Percentiles rank a stretch among this genome's conserved stretches.
Conservation (phyloP, 2,329 filamentous ascomycete genomes). For the Cordyceps cateniannulata region DNA sequence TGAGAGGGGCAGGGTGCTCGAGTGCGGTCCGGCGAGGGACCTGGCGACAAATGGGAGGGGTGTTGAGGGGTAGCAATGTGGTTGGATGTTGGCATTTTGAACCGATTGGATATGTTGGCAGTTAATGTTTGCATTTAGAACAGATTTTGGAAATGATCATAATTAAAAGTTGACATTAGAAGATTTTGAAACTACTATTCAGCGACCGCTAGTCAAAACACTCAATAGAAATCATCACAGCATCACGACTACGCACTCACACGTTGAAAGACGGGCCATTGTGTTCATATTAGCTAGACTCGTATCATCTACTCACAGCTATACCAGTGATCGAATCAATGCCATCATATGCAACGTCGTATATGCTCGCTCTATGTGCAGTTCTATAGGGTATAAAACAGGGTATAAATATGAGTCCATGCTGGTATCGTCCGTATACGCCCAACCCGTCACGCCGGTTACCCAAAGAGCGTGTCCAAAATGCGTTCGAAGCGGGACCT, state of each 20-base stretch:
- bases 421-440: neutral
- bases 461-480: slow-evolving; percentile 18
- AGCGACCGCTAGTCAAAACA: no score
- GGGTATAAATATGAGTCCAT: neutral
- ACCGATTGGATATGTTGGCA: neutral
- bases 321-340: no score
- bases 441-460: neutral
- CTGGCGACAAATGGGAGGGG: neutral
- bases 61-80: neutral
- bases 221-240: no score
- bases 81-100: neutral
- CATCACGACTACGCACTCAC: no score
- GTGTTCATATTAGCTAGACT: no score
- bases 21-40: slow-evolving; percentile 35
- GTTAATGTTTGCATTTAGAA: neutral
- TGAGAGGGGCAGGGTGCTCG: slow-evolving; percentile 44
- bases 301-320: no score
- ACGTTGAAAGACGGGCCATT: no score
- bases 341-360: no score
- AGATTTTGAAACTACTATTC: neutral
- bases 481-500: slow-evolving; percentile 17
- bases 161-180: neutral
- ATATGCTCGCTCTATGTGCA: neutral
- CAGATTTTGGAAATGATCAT: neutral
- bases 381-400: neutral